phyloP scores from a whole-genome alignment of 2,329 filamentous ascomycete genomes.

The Xylaria sp. region DNA sequence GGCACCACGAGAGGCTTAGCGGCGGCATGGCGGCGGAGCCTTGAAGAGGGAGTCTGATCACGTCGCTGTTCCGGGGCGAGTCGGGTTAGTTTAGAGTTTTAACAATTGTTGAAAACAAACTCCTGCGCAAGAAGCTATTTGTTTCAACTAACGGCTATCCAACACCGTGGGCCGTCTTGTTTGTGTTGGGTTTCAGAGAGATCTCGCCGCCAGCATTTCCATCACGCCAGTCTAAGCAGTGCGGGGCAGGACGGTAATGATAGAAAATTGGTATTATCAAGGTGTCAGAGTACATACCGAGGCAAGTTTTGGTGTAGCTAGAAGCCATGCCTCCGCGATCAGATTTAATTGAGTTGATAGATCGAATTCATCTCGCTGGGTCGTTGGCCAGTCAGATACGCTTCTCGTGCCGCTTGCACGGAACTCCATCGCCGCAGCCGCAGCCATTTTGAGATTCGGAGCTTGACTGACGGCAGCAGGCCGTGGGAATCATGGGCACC shows the following conservation, averaged over 20 bases:
- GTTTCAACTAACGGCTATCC: background rate
- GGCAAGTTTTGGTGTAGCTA: conserved; percentile 26
- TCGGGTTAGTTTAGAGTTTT: conserved; percentile 28
- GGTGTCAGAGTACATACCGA: conserved; percentile 36
- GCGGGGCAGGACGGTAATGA: background rate
- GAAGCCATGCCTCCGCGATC: conserved; percentile 47
- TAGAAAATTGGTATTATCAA: background rate
- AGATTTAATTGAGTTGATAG: conserved; percentile 41
- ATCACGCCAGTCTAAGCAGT: background rate
- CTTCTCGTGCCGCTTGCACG: conserved; percentile 47
- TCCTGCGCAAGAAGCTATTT: background rate
- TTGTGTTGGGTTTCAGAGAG: background rate
- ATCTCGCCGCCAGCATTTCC: background rate
- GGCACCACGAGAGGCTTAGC: conserved; percentile 36
- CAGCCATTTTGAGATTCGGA: conserved; percentile 57
- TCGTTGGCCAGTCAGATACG: conserved; percentile 43
- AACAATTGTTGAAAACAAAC: background rate
- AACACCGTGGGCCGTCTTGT: background rate
- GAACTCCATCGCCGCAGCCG: conserved; percentile 50
- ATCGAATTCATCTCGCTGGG: conserved; percentile 41
- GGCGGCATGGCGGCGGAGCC: conserved; percentile 8
- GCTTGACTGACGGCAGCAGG: conserved; percentile 45
- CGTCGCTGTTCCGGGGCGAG: conserved; percentile 18
- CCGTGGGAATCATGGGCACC: conserved; percentile 58
- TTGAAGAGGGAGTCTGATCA: conserved; percentile 14